These are phyloP conservation scores for Chenopodium suecicum DNA, from an alignment of 148 eudicot species.

Conservation along the genomic window DNA sequence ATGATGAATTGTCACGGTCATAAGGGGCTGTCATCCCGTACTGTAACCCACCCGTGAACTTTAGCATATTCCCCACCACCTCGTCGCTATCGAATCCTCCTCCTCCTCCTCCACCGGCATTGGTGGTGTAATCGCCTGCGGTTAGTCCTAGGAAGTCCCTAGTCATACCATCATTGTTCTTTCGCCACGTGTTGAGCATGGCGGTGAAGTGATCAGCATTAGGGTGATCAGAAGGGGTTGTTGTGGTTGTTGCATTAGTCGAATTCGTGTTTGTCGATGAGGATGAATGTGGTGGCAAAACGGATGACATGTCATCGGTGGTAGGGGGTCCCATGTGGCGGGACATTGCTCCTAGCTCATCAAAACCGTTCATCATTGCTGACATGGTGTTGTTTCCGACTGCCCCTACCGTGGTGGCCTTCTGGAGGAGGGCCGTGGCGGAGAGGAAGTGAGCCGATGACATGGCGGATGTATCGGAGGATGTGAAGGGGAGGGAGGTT, in stretches of 20 bases:
- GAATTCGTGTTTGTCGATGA: slow-evolving; percentile 10
- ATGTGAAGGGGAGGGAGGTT: slow-evolving; percentile 13
- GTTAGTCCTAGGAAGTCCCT: slow-evolving; percentile 79
- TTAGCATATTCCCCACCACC: slow-evolving; percentile 37
- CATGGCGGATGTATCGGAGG: slow-evolving; percentile 25
- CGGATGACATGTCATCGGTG: neutral
- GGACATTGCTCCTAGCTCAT: slow-evolving; percentile 19
- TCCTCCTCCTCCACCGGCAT: slow-evolving; percentile 18
- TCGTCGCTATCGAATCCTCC: slow-evolving; percentile 23
- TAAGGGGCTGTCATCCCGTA: slow-evolving; percentile 31
- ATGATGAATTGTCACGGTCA: slow-evolving; percentile 40
- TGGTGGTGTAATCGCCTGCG: slow-evolving; percentile 19
- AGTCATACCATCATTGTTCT: slow-evolving; percentile 47
- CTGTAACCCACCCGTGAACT: slow-evolving; percentile 48
- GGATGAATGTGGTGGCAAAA: slow-evolving; percentile 8
- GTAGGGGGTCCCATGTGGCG: slow-evolving; percentile 6
- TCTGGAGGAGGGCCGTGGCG: slow-evolving; percentile 86
- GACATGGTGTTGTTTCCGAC: neutral
- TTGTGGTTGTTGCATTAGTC: neutral
- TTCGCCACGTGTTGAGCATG: slow-evolving; percentile 50
- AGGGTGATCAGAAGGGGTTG: neutral
- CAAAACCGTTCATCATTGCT: slow-evolving; percentile 19
- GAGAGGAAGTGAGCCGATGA: slow-evolving; percentile 44
- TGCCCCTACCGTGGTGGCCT: slow-evolving; percentile 58
- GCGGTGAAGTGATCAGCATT: slow-evolving; percentile 2